Conservation (phyloP, 805 yeast species). For the Pichia cephalocereana region DNA sequence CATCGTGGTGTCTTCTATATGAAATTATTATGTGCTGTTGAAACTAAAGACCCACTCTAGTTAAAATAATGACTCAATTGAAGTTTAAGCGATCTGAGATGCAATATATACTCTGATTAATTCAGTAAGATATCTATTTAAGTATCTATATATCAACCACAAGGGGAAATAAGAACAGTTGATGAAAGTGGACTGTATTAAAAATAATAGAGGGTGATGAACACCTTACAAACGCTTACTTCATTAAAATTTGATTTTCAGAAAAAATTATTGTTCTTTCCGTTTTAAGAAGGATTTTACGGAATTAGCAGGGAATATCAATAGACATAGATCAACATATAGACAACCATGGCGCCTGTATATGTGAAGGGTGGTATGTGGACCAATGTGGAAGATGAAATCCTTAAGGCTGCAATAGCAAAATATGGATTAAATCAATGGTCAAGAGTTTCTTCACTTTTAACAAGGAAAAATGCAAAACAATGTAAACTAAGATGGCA, state of each 20-base stretch:
- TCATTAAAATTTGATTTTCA: too few species aligned
- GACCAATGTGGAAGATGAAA: constrained; percentile 81
- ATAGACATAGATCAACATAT: neutral
- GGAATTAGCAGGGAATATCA: neutral
- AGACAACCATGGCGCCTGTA: constrained; percentile 39
- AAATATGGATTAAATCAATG: constrained; percentile 94
- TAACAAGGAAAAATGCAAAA: constrained; percentile 78
- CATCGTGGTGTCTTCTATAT: neutral
- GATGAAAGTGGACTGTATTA: too few species aligned
- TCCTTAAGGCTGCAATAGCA: constrained; percentile 80
- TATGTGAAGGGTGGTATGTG: constrained; percentile 86
- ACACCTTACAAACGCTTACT: too few species aligned
- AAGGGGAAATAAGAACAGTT: too few species aligned
- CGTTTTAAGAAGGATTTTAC: too few species aligned
- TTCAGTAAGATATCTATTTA: too few species aligned
- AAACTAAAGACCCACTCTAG: neutral
- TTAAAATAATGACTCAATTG: neutral
- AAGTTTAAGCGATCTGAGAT: too few species aligned
- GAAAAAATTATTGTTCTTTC: too few species aligned
- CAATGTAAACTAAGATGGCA: constrained; percentile 92
- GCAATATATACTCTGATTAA: too few species aligned
- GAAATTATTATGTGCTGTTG: too few species aligned
- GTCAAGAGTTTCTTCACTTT: constrained; percentile 82
- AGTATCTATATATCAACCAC: too few species aligned
- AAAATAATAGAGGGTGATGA: too few species aligned